Base-by-base conservation (phyloP, 164 flowering plant species). In the Vitis labrusca region DNA sequence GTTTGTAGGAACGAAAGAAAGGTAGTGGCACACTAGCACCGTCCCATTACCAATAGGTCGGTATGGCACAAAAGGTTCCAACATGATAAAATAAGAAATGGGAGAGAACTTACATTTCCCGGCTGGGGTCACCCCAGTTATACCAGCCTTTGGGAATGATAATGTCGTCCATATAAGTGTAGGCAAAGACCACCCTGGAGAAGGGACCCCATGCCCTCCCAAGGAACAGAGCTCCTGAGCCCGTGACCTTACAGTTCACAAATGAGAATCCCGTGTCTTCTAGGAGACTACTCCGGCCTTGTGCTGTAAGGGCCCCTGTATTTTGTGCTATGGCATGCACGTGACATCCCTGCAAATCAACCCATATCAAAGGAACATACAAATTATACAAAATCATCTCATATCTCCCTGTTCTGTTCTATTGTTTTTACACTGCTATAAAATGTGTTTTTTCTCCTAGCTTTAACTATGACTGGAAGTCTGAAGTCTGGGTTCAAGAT, bases 151-250 rank as follows among this genome's bases (percentile, higher is more conserved):
- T 86, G 51, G 98, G 98, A 27, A 88, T 75, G 84, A 96, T 89
- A 68, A 96, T 92, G 78, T 89, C 82, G 84, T 92, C 97, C 97
- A 96, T 93, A 63, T 92, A 91, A 2, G 99, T 93, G 70, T 83
- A 91, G 62, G 97, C 94, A 73, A 93, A 96, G 74, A 96, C 84
- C 2, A 96, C 99, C 71, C 97, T 85, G 9, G 99, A 96, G 78
- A 92, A 96, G 65, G 94, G 85, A 58, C 99, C 98, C 98, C 98
- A 96, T 5, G 99, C 99, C 74, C 99, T 84, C 7, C 99, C 99
- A 16, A 96, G 86, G 79, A 82, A 93, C 49, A 96, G 83, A 6
- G 89, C 97, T 13, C 99, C 99, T 3, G 99, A 91, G 0, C 98
- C 99, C 68, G 97, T 92, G 81, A 96, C 96, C 84, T 85, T 91